Evolutionary conservation across 176 grass and related monocot species (phyloP).

Genomic region (Aegilops umbellulata): DNA sequence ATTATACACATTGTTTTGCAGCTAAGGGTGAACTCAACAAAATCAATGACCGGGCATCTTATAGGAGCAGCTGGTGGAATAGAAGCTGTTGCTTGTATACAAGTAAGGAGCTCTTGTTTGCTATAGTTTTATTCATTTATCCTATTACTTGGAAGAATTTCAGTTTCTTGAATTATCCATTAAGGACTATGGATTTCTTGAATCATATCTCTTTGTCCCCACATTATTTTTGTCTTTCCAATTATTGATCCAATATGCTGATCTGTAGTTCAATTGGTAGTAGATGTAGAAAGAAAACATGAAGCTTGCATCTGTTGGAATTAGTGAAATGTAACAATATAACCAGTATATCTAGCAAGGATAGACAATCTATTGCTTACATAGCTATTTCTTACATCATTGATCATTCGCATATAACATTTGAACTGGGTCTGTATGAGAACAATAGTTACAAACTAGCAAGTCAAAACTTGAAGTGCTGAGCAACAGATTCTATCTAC

Average conservation of each 20-base stretch:
- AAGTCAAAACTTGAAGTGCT: neutral
- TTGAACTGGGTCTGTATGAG: neutral
- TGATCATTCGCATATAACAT: slow-evolving; percentile 7
- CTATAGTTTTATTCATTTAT: neutral
- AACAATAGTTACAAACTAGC: neutral
- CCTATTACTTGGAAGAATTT: neutral
- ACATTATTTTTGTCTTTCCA: neutral
- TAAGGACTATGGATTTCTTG: neutral
- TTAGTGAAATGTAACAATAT: neutral
- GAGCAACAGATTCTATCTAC: neutral
- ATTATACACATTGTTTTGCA: slow-evolving; percentile 27
- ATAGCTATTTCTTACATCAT: neutral
- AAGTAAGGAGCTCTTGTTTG: slow-evolving; percentile 47
- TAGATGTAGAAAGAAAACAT: neutral
- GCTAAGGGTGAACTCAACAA: slow-evolving; percentile 95
- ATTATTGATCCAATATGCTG: neutral
- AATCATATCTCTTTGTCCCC: neutral
- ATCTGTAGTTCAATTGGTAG: slow-evolving; percentile 1
- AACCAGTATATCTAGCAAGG: neutral
- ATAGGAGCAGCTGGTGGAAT: slow-evolving; percentile 94
- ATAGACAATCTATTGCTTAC: neutral
- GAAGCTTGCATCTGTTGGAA: neutral
- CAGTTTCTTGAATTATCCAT: neutral
- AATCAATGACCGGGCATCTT: slow-evolving; percentile 97
- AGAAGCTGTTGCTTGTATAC: slow-evolving; percentile 92